Evolutionary conservation across 257 asterid genomes (phyloP).

Genomic region (Thymus mandschuricus): DNA sequence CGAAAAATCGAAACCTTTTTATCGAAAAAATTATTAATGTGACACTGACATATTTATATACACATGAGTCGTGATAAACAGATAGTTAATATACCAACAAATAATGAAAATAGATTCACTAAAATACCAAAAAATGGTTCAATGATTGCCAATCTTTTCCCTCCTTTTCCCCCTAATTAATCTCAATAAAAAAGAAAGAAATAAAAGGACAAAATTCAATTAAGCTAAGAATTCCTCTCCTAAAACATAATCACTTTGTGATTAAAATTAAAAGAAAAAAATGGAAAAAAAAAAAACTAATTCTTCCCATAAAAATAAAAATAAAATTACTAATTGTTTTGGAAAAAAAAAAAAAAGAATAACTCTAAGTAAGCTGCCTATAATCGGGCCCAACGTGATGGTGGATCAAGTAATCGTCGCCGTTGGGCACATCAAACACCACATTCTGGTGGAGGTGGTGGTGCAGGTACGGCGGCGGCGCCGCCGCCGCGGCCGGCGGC

Average conservation of each 20-base stretch:
- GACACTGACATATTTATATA: no score
- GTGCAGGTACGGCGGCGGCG: constrained; percentile 43
- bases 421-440: constrained; percentile 66
- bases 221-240: constrained; percentile 47
- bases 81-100: no score
- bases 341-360: neutral
- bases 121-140: constrained; percentile 26
- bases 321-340: no score
- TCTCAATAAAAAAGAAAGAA: constrained; percentile 13
- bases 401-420: constrained; percentile 83
- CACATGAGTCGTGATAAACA: no score
- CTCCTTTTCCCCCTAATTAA: neutral
- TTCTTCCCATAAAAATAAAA: neutral
- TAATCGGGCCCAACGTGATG: constrained; percentile 77
- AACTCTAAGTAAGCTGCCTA: constrained; percentile 62
- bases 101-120: neutral
- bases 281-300: constrained; percentile 4
- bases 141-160: constrained; percentile 19
- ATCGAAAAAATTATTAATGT: no score
- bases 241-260: constrained; percentile 19
- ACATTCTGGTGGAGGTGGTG: constrained; percentile 45
- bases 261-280: neutral
- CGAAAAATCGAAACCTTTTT: no score
- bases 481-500: constrained; percentile 30
- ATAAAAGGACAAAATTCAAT: constrained; percentile 36